Evolutionary conservation across 2,329 filamentous ascomycete genomes (phyloP).

Genomic region (Ascochyta koolunga): DNA sequence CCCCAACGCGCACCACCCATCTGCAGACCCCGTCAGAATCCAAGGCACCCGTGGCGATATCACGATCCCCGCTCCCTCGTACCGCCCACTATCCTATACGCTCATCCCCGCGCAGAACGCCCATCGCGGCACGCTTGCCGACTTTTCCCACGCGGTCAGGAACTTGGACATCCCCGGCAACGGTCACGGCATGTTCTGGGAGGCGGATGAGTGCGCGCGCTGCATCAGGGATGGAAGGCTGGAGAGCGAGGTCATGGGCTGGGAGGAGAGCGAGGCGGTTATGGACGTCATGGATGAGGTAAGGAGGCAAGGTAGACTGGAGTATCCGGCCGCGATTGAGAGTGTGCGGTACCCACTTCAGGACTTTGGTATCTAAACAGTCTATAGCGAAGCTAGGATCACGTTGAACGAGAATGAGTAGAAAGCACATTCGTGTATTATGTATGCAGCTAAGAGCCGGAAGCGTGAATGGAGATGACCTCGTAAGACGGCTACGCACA

Average conservation of each 20-base stretch:
- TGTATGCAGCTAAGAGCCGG: not conserved
- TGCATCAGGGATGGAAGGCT: conserved; percentile 71
- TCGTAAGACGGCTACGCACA: no score
- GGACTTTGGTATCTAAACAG: conserved; percentile 27
- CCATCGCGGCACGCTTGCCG: conserved; percentile 5
- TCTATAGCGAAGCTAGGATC: not conserved
- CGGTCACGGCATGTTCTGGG: conserved; percentile 87
- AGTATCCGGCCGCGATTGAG: conserved; percentile 70
- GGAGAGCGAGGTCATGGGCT: conserved; percentile 66
- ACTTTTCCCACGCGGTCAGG: conserved; percentile 20
- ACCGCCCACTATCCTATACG: conserved; percentile 66
- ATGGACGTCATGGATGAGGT: conserved; percentile 81
- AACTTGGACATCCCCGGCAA: conserved; percentile 54
- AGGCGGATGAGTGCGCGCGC: conserved; percentile 79
- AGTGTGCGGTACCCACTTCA: conserved; percentile 38
- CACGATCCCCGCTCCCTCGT: conserved; percentile 72
- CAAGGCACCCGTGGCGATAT: conserved; percentile 82
- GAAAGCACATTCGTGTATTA: not conserved
- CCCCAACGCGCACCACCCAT: conserved; percentile 58
- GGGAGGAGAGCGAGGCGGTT: conserved; percentile 80
- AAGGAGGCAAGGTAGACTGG: conserved; percentile 64
- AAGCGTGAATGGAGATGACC: not conserved
- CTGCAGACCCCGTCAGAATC: conserved; percentile 68
- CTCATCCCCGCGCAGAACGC: conserved; percentile 59
- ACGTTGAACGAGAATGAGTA: no score